phyloP scores from a whole-genome alignment of 2,329 filamentous ascomycete species.

The Sclerotinia sclerotiorum region DNA sequence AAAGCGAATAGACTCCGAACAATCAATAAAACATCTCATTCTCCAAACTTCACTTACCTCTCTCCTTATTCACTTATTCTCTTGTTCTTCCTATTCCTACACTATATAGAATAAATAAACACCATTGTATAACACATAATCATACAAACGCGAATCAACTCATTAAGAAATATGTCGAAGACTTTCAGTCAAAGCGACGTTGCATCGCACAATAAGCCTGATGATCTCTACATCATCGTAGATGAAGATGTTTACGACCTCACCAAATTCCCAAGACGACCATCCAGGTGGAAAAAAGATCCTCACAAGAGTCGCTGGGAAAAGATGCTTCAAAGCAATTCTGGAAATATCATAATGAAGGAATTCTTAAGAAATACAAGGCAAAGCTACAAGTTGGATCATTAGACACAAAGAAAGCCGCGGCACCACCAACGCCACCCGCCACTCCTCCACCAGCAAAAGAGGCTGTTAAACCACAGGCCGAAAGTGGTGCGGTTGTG shows the following conservation, averaged over 20 bases:
- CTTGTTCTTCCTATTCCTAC: not conserved
- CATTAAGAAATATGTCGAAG: slow-evolving; percentile 69
- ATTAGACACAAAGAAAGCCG: slow-evolving; percentile 77
- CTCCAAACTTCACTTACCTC: not conserved
- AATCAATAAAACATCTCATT: not conserved
- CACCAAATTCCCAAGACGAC: slow-evolving; percentile 80
- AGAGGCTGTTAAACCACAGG: slow-evolving; percentile 55
- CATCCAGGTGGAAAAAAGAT: slow-evolving; percentile 56
- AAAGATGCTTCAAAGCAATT: slow-evolving; percentile 41
- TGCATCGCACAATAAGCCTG: slow-evolving; percentile 83
- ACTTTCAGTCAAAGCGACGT: slow-evolving; percentile 83
- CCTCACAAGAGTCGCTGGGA: slow-evolving; percentile 40
- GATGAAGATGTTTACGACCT: slow-evolving; percentile 96
- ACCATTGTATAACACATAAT: not conserved
- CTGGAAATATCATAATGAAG: slow-evolving; percentile 43
- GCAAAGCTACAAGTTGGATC: slow-evolving; percentile 86
- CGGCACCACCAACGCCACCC: slow-evolving; percentile 52
- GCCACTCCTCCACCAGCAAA: slow-evolving; percentile 47
- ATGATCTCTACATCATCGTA: slow-evolving; percentile 84
- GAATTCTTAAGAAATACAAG: slow-evolving; percentile 61
- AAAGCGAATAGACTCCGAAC: slow-evolving; percentile 7
- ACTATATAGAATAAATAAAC: not conserved
- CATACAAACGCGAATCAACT: not conserved
- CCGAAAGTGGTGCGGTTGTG: slow-evolving; percentile 56
- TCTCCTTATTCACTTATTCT: not conserved